Base-by-base conservation (phyloP, 2,329 filamentous ascomycete genomes). In the Colletotrichum eremochloae region DNA sequence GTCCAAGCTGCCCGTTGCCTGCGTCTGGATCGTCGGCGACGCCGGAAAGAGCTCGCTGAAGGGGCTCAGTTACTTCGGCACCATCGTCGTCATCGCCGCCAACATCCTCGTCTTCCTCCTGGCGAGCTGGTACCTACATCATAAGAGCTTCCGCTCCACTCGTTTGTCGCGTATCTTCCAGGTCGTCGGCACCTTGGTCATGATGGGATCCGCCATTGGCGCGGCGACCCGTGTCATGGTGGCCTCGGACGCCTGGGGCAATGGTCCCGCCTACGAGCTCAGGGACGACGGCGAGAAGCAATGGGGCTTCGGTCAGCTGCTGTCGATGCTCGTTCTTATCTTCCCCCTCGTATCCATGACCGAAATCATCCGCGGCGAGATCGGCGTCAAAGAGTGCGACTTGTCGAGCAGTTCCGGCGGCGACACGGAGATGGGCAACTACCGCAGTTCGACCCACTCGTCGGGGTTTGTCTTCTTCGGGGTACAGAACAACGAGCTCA, bases 71-170 rank as follows among this genome's bases (percentile, higher is more conserved):
- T 87, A 88, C 70, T 83, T 86, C 0, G 90, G 89, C 2, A 93
- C 91, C 2, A 88, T 91, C 40, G 86, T 85, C 6, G 88, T 91
- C 50, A 89, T 93, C 53, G 87, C 82, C 0, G 87, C 85, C 5
- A 91, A 92, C 76, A 83, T 82, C 46, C 76, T 90, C 46, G 84
- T 92, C 31, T 93, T 92, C 75, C 81, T 80, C 1, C 80, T 91
- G 1, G 87, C 88, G 0, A 90, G 89, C 0, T 92, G 89, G 89
- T 92, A 92, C 76, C 81, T 93, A 48, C 90, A 93, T 76, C 85
- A 58, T n/a, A 42, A 42, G 14, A 18, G 14, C 36, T 38, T 83
- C 72, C 84, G 86, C 24, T 78, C 80, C 24, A 88, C 72, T 82
- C 81, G 38, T 91, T 88, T 81, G 86, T 90, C 77, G 88, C 86